phyloP scores from a whole-genome alignment of 1,139 yeast genomes.

The Yamadazyma epiphylla region DNA sequence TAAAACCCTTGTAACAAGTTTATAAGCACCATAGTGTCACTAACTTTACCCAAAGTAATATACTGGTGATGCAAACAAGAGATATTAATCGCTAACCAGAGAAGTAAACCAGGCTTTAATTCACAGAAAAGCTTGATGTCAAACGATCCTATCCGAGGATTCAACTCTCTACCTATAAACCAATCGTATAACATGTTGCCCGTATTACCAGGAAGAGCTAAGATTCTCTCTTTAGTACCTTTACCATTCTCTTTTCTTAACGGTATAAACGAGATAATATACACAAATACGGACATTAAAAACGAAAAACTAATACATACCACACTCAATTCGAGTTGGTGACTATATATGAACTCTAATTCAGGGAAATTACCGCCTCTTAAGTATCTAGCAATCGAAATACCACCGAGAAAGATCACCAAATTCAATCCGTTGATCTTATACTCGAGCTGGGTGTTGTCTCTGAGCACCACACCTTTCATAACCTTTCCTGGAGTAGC shows the following conservation, averaged over 20 bases:
- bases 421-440: conserved; percentile 77
- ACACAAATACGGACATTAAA: conserved; percentile 60
- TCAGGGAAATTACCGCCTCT: conserved; percentile 54
- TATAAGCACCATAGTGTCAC: conserved; percentile 72
- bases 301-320: conserved; percentile 65
- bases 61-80: conserved; percentile 83
- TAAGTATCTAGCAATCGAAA: conserved; percentile 49
- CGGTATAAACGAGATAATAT: conserved; percentile 64
- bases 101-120: conserved; percentile 87
- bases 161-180: conserved; percentile 95
- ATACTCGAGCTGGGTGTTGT: conserved; percentile 66
- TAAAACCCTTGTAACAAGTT: conserved; percentile 73
- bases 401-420: conserved; percentile 40
- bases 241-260: conserved; percentile 45
- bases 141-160: conserved; percentile 82
- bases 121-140: conserved; percentile 92
- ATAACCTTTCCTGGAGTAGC: conserved; percentile 69
- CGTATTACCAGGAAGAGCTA: conserved; percentile 86
- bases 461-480: conserved; percentile 70
- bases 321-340: conserved; percentile 62
- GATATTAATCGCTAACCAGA: conserved; percentile 79
- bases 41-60: conserved; percentile 51
- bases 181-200: conserved; percentile 78
- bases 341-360: conserved; percentile 66
- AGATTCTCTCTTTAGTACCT: conserved; percentile 61